These are phyloP conservation scores for Lepraria neglecta DNA, from an alignment of 495 filamentous ascomycete species.

Conservation along the genomic window DNA sequence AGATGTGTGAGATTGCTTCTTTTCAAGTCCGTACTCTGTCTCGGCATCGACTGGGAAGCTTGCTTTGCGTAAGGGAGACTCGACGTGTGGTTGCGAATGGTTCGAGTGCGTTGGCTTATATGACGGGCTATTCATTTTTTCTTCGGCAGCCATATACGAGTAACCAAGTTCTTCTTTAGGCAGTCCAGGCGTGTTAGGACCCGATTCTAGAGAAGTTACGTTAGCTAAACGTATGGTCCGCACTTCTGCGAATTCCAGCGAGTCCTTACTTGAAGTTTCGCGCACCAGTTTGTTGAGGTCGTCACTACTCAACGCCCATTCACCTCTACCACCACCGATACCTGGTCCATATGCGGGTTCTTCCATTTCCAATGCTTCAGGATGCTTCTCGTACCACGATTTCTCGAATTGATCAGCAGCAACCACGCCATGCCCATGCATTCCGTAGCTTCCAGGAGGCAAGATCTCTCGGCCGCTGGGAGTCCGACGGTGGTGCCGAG, in stretches of 20 bases:
- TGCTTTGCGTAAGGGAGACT: conserved; percentile 54
- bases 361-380: conserved; percentile 67
- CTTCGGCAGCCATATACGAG: conserved; percentile 57
- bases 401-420: conserved; percentile 69
- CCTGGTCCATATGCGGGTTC: conserved; percentile 60
- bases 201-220: neutral
- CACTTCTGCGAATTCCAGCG: neutral
- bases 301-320: conserved; percentile 85
- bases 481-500: conserved; percentile 60
- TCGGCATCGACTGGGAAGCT: conserved; percentile 42
- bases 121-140: conserved; percentile 64
- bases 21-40: conserved; percentile 27
- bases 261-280: conserved; percentile 50
- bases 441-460: conserved; percentile 74
- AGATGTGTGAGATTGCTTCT: conserved; percentile 22
- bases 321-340: conserved; percentile 58
- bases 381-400: conserved; percentile 85
- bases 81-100: conserved; percentile 43
- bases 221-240: neutral
- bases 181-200: conserved; percentile 44
- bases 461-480: conserved; percentile 55
- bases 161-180: conserved; percentile 76
- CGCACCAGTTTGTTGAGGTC: conserved; percentile 87
- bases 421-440: conserved; percentile 74
- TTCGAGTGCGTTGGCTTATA: conserved; percentile 35